Conservation (phyloP, 148 eudicot genomes). For the Amaranthus hypochondriacus region DNA sequence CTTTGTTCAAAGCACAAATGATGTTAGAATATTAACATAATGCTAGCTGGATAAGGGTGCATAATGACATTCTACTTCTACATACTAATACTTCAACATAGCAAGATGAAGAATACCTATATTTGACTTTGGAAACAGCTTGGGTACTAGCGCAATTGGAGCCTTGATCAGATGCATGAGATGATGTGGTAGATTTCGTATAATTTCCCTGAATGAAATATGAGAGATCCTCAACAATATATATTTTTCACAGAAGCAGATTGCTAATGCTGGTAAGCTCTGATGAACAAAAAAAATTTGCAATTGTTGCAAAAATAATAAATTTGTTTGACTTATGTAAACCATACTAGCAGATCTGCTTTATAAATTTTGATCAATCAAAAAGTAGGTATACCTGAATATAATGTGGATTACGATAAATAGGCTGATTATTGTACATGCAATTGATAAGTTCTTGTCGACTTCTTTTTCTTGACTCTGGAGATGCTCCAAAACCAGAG, state of each 20-base stretch:
- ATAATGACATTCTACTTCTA: background rate
- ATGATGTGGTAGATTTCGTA: conserved; percentile 23
- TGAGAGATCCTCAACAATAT: background rate
- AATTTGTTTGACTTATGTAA: background rate
- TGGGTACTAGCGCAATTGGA: conserved; percentile 28
- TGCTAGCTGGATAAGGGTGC: background rate
- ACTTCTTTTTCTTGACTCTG: conserved; percentile 42
- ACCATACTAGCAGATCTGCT: background rate
- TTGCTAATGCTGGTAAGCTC: background rate
- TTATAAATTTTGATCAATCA: background rate
- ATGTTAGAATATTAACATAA: background rate
- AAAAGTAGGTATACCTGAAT: conserved; percentile 28
- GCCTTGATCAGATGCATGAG: conserved; percentile 21
- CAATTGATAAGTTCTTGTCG: conserved; percentile 27
- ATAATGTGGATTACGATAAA: conserved; percentile 23
- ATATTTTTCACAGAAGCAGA: background rate
- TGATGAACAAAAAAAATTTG: background rate
- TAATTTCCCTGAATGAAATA: conserved; percentile 31
- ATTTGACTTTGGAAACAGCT: conserved; percentile 34
- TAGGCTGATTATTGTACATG: conserved; percentile 26
- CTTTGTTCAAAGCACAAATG: conserved; percentile 25
- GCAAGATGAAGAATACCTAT: conserved; percentile 36
- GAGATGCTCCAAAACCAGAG: conserved; percentile 36
- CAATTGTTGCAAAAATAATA: background rate
- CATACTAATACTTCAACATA: background rate